Conservation (phyloP, 192 early-diverging fungal species). For the Dimargaris xerosporica region DNA sequence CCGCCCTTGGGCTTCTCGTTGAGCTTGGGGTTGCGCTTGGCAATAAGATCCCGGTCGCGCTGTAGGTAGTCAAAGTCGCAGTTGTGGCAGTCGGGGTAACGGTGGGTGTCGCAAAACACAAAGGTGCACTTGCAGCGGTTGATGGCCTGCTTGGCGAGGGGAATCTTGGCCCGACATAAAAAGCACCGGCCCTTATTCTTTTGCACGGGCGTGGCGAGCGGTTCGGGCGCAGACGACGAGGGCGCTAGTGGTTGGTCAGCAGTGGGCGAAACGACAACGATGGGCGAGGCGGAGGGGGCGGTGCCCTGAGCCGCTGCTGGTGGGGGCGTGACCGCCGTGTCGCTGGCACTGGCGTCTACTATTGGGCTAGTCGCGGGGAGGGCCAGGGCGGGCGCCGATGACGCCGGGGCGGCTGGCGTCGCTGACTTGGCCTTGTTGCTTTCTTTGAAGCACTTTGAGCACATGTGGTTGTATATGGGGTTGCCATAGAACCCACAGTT, state of each 20-base stretch:
- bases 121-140: conserved; percentile 67
- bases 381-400: conserved; percentile 1
- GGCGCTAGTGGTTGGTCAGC: conserved; percentile 16
- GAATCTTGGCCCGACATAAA: conserved; percentile 52
- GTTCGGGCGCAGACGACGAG: conserved; percentile 17
- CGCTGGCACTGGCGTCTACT: conserved; percentile 15
- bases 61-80: conserved; percentile 68
- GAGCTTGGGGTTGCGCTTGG: conserved; percentile 59
- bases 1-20: conserved; percentile 61
- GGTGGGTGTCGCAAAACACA: conserved; percentile 61
- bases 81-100: conserved; percentile 50
- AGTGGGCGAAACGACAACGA: not conserved
- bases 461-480: conserved; percentile 53
- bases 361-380: too few relatives aligned
- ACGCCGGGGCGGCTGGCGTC: conserved; percentile 16
- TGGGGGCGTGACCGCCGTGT: conserved; percentile 13
- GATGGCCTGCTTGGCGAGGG: conserved; percentile 57
- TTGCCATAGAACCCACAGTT: conserved; percentile 63
- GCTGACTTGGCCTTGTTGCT: conserved; percentile 22
- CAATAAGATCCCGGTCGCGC: conserved; percentile 47
- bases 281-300: not conserved
- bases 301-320: conserved; percentile 12
- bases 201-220: conserved; percentile 25
- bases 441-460: conserved; percentile 64
- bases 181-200: conserved; percentile 56